Percentiles rank a stretch among this genome's conserved stretches.
Conservation (phyloP, 2,329 filamentous ascomycete species). For the Fusarium robinianum region DNA sequence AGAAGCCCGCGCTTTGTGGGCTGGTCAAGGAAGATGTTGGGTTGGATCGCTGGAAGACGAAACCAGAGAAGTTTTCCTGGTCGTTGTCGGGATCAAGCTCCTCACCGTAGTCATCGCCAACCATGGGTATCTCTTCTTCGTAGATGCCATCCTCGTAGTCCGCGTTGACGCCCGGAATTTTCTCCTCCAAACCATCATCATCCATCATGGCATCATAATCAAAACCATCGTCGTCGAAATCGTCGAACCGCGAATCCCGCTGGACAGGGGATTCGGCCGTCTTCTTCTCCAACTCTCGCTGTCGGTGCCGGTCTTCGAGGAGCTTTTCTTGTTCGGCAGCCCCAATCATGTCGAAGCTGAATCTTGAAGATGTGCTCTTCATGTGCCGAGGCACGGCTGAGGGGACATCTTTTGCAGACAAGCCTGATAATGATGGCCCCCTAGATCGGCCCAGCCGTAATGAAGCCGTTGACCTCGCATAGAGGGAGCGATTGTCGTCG, state of each 20-base stretch:
- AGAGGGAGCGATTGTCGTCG: slow-evolving; percentile 24
- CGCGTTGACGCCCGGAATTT: slow-evolving; percentile 63
- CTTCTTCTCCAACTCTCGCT: slow-evolving; percentile 66
- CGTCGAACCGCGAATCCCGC: slow-evolving; percentile 61
- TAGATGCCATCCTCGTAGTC: slow-evolving; percentile 52
- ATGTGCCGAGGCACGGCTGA: slow-evolving; percentile 64
- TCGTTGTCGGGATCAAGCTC: slow-evolving; percentile 35
- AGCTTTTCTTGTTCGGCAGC: slow-evolving; percentile 69
- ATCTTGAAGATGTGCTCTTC: slow-evolving; percentile 78
- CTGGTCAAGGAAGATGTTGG: slow-evolving; percentile 56
- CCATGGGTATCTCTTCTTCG: slow-evolving; percentile 37
- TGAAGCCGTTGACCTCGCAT: slow-evolving; percentile 32
- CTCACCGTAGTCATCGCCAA: slow-evolving; percentile 37
- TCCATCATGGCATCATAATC: slow-evolving; percentile 69
- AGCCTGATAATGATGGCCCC: slow-evolving; percentile 56
- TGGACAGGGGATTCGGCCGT: slow-evolving; percentile 44
- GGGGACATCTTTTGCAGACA: slow-evolving; percentile 50
- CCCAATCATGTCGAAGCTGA: slow-evolving; percentile 81
- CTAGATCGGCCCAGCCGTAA: slow-evolving; percentile 50
- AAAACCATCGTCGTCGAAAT: slow-evolving; percentile 64
- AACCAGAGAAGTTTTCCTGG: slow-evolving; percentile 65
- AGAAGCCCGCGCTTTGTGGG: slow-evolving; percentile 52
- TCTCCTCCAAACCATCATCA: slow-evolving; percentile 67
- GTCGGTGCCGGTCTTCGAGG: slow-evolving; percentile 73
- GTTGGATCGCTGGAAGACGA: slow-evolving; percentile 61